Evolutionary conservation across 768 basidiomycete species (phyloP).

Genomic region (Podaxis carcinomalis): DNA sequence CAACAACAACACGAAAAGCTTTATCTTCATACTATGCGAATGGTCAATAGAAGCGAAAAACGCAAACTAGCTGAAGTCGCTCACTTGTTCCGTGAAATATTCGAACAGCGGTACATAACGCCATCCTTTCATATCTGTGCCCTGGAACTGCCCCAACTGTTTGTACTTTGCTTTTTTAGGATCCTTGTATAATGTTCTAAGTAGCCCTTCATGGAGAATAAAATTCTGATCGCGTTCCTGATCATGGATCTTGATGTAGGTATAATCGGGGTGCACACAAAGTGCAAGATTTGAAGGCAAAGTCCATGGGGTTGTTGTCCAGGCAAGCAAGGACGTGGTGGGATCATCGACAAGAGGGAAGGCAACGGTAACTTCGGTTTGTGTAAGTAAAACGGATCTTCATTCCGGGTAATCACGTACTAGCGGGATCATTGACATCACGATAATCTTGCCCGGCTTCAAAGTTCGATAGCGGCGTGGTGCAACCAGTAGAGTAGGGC

Average conservation of each 20-base stretch:
- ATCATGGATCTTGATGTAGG: slow-evolving; percentile 96
- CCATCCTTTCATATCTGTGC: slow-evolving; percentile 94
- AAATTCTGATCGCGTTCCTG: slow-evolving; percentile 81
- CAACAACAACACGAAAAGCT: slow-evolving; percentile 85
- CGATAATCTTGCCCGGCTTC: slow-evolving; percentile 91
- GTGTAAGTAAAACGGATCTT: background rate
- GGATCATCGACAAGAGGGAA: slow-evolving; percentile 96
- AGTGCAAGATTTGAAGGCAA: slow-evolving; percentile 92
- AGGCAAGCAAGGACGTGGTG: slow-evolving; percentile 83
- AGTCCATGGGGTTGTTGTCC: slow-evolving; percentile 99
- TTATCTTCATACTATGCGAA: slow-evolving; percentile 76
- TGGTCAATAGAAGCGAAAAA: background rate
- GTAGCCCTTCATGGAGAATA: slow-evolving; percentile 85
- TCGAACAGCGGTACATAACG: slow-evolving; percentile 93
- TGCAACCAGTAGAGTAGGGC: slow-evolving; percentile 97
- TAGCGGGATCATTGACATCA: slow-evolving; percentile 91
- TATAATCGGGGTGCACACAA: slow-evolving; percentile 95
- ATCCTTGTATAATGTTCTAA: slow-evolving; percentile 90
- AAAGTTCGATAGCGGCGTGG: slow-evolving; percentile 96
- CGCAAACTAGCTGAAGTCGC: background rate
- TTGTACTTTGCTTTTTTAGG: slow-evolving; percentile 96
- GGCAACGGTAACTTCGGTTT: slow-evolving; percentile 70
- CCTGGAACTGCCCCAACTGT: slow-evolving; percentile 83
- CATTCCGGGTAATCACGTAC: slow-evolving; percentile 34
- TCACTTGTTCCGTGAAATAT: slow-evolving; percentile 91